phyloP scores from a whole-genome alignment of 2,329 filamentous ascomycete genomes.

The Clonostachys solani region DNA sequence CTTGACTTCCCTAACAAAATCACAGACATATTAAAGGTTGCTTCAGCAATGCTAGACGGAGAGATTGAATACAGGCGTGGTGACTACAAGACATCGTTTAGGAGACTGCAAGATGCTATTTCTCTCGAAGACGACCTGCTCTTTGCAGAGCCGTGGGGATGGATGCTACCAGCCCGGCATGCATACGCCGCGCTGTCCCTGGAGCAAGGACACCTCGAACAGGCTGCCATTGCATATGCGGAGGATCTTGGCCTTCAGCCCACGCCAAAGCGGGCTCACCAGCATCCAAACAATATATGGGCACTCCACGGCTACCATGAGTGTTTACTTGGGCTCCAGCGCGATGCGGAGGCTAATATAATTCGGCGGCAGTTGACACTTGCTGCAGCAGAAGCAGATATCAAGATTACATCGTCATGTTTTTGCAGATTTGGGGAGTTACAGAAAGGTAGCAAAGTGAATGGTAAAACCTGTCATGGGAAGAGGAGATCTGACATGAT shows the following conservation, averaged over 20 bases:
- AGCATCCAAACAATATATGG: slow-evolving; percentile 70
- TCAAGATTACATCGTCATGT: slow-evolving; percentile 39
- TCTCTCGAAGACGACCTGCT: slow-evolving; percentile 53
- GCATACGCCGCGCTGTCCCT: slow-evolving; percentile 61
- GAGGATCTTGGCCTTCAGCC: slow-evolving; percentile 53
- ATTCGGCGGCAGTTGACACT: slow-evolving; percentile 36
- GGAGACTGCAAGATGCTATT: slow-evolving; percentile 48
- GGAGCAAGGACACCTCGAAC: slow-evolving; percentile 51
- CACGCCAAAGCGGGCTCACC: slow-evolving; percentile 52
- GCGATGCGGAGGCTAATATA: slow-evolving; percentile 25
- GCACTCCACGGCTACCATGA: slow-evolving; percentile 68
- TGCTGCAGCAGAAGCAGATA: slow-evolving; percentile 51
- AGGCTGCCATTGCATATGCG: slow-evolving; percentile 48
- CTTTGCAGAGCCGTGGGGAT: slow-evolving; percentile 69
- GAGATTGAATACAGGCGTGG: slow-evolving; percentile 63
- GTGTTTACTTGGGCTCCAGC: slow-evolving; percentile 49
- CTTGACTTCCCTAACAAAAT: slow-evolving; percentile 23
- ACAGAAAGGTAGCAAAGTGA: background rate
- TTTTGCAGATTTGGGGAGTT: slow-evolving; percentile 17
- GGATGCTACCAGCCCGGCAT: slow-evolving; percentile 68
- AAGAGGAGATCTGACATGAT: too few species aligned
- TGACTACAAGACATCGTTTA: slow-evolving; percentile 51
- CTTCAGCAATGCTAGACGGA: slow-evolving; percentile 62
- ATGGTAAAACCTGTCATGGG: too few species aligned
- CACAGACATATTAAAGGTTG: slow-evolving; percentile 52